Evolutionary conservation across 345 rosid species (phyloP), one percentile per base, ranked within the genome.

Genomic region (Cardiospermum halicacabum): DNA sequence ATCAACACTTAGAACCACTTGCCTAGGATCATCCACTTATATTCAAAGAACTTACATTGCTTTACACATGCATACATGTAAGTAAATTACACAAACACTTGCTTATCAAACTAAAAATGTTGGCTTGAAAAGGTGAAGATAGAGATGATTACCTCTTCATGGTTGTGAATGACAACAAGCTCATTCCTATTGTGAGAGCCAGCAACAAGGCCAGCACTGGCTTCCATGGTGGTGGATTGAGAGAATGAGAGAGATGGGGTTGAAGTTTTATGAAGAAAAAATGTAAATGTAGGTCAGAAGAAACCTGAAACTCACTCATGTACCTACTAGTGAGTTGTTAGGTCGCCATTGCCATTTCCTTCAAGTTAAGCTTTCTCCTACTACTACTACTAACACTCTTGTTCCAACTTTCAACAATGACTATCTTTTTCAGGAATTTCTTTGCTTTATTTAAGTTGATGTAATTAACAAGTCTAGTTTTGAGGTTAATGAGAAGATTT

Each of bases 111-210:
- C 37, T 10, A 32, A 32, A 32, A 32, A 32, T 32, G 1, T 32
- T 7, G 39, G 6, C 10, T 0, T 34, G 0, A 34, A 5, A 34
- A 34, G 39, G 6, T 34, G 39, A 34, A 34, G 39, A 40, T 5
- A 40, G 3, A 18, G 47, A 18, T 13, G n/a, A 47, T 36, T 37
- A 89, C 99, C 96, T 94, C 97, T 74, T 94, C 99, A 50, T 94
- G 99, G 76, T 88, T 88, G 25, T 94, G 99, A 68, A 94, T 94
- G 75, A 91, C 99, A 3, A 94, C 96, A 30, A 94, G 99, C 77
- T 94, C 99, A 13, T 94, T 94, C 71, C 97, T 95, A 75, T 91
- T 94, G 83, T 94, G 99, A 24, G 99, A 94, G 47, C 99, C 99
- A 27, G 97, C 99, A 3, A 94, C 96, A 11, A 94, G 95, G 54